Percentiles rank a stretch among this genome's conserved stretches.
Evolutionary conservation across 345 rosid genomes (phyloP).

Genomic region (Citrus medica): DNA sequence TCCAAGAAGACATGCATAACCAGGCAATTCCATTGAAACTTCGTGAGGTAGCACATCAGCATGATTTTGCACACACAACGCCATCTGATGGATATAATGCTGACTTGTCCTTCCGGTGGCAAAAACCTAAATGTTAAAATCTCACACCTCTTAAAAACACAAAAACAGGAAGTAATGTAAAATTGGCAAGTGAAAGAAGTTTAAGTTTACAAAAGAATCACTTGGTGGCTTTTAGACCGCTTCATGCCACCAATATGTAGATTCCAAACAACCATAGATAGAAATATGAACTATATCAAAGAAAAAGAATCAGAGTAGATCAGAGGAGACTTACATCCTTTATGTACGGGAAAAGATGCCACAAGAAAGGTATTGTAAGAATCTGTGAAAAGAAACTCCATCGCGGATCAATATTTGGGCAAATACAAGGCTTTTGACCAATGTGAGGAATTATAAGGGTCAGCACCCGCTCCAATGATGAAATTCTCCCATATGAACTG

Average conservation of each 20-base stretch:
- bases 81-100: constrained; percentile 76
- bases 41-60: constrained; percentile 61
- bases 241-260: not conserved
- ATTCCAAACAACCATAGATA: not conserved
- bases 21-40: constrained; percentile 57
- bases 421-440: constrained; percentile 62
- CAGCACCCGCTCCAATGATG: constrained; percentile 66
- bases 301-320: constrained; percentile 5
- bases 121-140: constrained; percentile 54
- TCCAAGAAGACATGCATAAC: constrained; percentile 90
- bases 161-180: not conserved
- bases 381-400: constrained; percentile 84
- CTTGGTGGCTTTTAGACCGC: not conserved
- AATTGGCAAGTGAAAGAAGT: not conserved
- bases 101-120: constrained; percentile 59
- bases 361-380: constrained; percentile 81
- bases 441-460: constrained; percentile 54
- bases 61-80: constrained; percentile 55
- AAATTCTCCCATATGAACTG: constrained; percentile 25
- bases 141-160: constrained; percentile 18
- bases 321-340: constrained; percentile 55
- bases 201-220: not conserved
- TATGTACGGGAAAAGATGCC: constrained; percentile 73
- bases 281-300: not conserved
- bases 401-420: constrained; percentile 59